Percentiles rank a stretch among this genome's conserved stretches.
Evolutionary conservation across 371 early-diverging fungal species (phyloP).

Genomic region (Lichtheimia ornata): DNA sequence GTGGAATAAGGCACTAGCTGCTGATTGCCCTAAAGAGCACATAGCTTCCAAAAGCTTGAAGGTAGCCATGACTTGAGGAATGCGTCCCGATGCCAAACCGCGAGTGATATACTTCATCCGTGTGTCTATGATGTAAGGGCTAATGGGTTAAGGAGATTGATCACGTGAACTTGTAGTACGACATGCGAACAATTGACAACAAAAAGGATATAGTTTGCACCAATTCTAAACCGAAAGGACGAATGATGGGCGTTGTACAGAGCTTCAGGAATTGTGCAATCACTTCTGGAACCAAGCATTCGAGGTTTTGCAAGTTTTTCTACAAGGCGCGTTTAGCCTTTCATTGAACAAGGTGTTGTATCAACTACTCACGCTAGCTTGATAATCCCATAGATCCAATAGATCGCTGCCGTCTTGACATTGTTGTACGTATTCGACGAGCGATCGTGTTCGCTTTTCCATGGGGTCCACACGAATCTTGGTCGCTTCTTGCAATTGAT

Average conservation of each 20-base stretch:
- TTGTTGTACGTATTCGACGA: constrained; percentile 49
- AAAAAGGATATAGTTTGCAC: constrained; percentile 25
- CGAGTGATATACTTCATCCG: constrained; percentile 86
- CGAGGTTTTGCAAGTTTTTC: constrained; percentile 43
- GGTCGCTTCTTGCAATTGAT: constrained; percentile 34
- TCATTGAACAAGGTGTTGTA: neutral
- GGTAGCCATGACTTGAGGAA: constrained; percentile 42
- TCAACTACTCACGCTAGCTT: constrained; percentile 28
- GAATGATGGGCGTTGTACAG: constrained; percentile 47
- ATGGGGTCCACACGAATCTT: constrained; percentile 44
- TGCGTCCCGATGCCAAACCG: constrained; percentile 74
- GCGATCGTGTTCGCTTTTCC: constrained; percentile 38
- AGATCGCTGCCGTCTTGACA: constrained; percentile 37
- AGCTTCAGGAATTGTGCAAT: constrained; percentile 43
- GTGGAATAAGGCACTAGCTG: constrained; percentile 39
- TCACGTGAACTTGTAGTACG: neutral
- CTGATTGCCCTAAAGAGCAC: constrained; percentile 38
- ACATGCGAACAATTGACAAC: constrained; percentile 4
- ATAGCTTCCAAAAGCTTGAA: constrained; percentile 41
- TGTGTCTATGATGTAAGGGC: constrained; percentile 9
- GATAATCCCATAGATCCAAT: constrained; percentile 47
- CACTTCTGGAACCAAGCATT: constrained; percentile 45
- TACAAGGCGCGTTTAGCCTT: constrained; percentile 9
- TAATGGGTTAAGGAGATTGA: too few relatives aligned
- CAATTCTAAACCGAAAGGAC: constrained; percentile 43